Evolutionary conservation across 805 yeast genomes (phyloP).

Genomic region (Candida dajiaensis): DNA sequence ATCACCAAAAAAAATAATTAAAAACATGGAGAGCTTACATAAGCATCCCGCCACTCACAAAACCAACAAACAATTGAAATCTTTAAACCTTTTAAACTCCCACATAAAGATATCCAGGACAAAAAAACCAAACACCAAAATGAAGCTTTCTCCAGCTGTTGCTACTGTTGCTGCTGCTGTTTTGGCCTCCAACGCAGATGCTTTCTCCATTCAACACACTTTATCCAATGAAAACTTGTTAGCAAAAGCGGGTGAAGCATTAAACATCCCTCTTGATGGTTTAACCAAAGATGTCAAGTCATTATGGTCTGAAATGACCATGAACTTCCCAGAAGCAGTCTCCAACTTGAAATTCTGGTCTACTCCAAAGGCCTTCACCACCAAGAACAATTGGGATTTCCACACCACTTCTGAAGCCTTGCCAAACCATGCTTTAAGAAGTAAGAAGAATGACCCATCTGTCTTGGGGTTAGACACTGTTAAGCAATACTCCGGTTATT

Average conservation of each 20-base stretch:
- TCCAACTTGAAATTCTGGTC: conserved; percentile 43
- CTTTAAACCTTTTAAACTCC: background rate
- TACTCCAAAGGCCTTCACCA: conserved; percentile 38
- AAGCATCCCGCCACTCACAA: background rate
- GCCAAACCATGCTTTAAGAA: conserved; percentile 53
- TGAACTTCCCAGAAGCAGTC: conserved; percentile 52
- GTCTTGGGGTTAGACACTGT: conserved; percentile 74
- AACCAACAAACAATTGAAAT: background rate
- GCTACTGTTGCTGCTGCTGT: conserved; percentile 4
- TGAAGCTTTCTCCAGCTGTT: conserved; percentile 11
- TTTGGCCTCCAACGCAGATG: conserved; percentile 17
- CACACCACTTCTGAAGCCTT: conserved; percentile 33
- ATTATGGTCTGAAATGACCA: conserved; percentile 60
- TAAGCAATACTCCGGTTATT: conserved; percentile 79
- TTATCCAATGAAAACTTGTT: conserved; percentile 30
- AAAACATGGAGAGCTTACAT: background rate
- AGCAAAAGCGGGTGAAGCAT: conserved; percentile 42
- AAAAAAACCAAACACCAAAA: background rate
- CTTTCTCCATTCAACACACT: conserved; percentile 28
- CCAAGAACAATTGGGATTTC: conserved; percentile 29
- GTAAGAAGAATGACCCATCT: conserved; percentile 51
- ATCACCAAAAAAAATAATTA: no score
- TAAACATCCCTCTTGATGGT: conserved; percentile 44
- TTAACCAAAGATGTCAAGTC: conserved; percentile 43
- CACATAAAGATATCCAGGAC: background rate